Evolutionary conservation across 2,329 filamentous ascomycete species (phyloP), one percentile per base, ranked within the genome.

Genomic region (Daldinia sp.): DNA sequence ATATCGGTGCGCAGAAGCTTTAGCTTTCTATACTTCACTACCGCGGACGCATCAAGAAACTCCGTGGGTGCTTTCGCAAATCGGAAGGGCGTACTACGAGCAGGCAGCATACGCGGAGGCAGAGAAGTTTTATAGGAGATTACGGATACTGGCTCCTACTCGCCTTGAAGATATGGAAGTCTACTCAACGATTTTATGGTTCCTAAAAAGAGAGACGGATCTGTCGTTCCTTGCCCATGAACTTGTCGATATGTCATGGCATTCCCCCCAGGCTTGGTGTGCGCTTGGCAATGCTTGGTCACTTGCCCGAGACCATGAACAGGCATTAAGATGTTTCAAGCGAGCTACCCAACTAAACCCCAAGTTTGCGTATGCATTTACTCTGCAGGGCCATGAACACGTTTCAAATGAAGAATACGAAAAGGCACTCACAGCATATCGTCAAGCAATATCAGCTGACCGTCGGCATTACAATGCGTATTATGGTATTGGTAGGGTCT

Each of bases 161-260:
- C 89, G 93, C 3, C 85, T 97, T 50, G 92, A 97, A 77, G 94
- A 98, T 76, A 98, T 98, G 94, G 96, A 99, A 78, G 90, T 98
- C 39, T 99, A 97, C 81, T 98, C 95, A 13, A 99, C 96, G 0
- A 91, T 97, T n/a, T 86, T 99, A n/a, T 99, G 97, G 96, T 94
- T 98, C 79, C 83, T 98, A 69, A 97, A 97, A 80, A 91, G 92
- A 70, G 95, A 98, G 77, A 92, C 94, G 0, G 93, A 98, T 68
- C 85, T 99, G 23, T 94, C 95, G 0, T 97, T 96, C 80, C 85
- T 99, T 30, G 93, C 95, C 0, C 95, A 98, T 76, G 93, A 97
- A 75, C 85, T 98, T 44, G 88, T 97, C 58, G 95, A 98, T 72
- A 85, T 92, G 15, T 92, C 94, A 67, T 96, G 94, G 82, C 86